A percentile compares a stretch with the other conserved stretches of the same genome.
These are phyloP conservation scores for Xylariaceae sp. DNA, from an alignment of 2,329 filamentous ascomycete genomes.

Conservation along the genomic window DNA sequence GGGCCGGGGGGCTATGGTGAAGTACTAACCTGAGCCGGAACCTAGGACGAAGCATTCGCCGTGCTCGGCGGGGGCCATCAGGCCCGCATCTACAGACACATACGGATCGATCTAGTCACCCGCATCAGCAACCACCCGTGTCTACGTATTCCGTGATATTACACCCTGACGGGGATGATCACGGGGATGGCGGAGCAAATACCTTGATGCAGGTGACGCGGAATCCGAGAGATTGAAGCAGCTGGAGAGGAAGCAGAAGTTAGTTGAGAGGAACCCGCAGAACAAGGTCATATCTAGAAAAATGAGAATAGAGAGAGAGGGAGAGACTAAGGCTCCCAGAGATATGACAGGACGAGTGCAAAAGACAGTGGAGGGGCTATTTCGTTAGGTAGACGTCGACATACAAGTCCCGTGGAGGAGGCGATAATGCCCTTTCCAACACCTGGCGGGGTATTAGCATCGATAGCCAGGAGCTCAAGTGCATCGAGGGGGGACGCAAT, in stretches of 20 bases:
- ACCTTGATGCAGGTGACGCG: slow-evolving; percentile 50
- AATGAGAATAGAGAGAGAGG: neutral
- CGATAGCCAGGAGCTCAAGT: slow-evolving; percentile 3
- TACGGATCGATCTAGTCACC: slow-evolving; percentile 56
- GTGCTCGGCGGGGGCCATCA: slow-evolving; percentile 39
- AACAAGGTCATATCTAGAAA: neutral
- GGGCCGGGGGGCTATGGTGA: neutral
- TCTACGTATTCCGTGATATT: neutral
- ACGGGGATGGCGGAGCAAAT: slow-evolving; percentile 52
- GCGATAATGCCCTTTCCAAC: slow-evolving; percentile 27
- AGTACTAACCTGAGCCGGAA: slow-evolving; percentile 49
- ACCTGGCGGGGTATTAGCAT: slow-evolving; percentile 19
- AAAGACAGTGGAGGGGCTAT: neutral
- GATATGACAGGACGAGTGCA: neutral
- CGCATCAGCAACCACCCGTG: slow-evolving; percentile 10
- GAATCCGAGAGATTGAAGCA: slow-evolving; percentile 75
- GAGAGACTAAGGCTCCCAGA: neutral
- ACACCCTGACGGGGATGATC: slow-evolving; percentile 38
- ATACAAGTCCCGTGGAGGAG: slow-evolving; percentile 17
- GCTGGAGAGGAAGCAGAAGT: slow-evolving; percentile 60
- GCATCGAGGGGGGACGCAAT: neutral
- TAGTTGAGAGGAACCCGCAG: neutral
- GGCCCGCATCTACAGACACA: slow-evolving; percentile 69
- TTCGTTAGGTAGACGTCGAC: neutral
- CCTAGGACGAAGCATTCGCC: slow-evolving; percentile 86